A percentile compares a stretch with the other conserved stretches of the same genome.
Conservation (phyloP, 352 stramenopile species). For the Globisporangium alternatum region DNA sequence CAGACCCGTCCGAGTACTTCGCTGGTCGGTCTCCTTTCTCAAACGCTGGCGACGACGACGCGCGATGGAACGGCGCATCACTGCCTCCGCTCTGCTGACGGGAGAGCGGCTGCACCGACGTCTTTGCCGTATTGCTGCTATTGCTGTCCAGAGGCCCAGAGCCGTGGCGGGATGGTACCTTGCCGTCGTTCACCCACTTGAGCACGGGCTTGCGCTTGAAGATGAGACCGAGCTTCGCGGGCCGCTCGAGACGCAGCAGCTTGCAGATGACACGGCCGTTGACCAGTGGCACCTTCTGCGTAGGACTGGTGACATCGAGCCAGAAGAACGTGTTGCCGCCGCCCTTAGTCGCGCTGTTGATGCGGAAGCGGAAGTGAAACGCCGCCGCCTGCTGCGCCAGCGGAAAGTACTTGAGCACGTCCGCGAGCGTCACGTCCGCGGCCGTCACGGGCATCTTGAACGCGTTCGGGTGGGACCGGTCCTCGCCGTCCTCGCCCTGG, state of each 20-base stretch:
- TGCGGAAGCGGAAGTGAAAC: slow-evolving; percentile 87
- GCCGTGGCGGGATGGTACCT: slow-evolving; percentile 13
- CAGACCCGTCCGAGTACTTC: slow-evolving; percentile 64
- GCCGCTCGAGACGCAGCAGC: slow-evolving; percentile 63
- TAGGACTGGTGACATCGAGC: slow-evolving; percentile 57
- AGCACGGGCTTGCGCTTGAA: slow-evolving; percentile 75
- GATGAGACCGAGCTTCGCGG: slow-evolving; percentile 53
- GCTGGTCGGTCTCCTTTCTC: slow-evolving; percentile 43
- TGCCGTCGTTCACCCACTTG: slow-evolving; percentile 41
- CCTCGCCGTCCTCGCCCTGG: slow-evolving; percentile 83
- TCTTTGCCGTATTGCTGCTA: slow-evolving; percentile 10
- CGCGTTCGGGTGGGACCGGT: slow-evolving; percentile 78
- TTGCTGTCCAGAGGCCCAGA: not conserved
- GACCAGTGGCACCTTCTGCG: slow-evolving; percentile 66
- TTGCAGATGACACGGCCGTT: slow-evolving; percentile 84
- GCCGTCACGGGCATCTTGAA: slow-evolving; percentile 51
- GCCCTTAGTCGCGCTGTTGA: slow-evolving; percentile 45
- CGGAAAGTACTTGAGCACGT: slow-evolving; percentile 68
- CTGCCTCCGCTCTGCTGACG: slow-evolving; percentile 22
- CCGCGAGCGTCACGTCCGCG: slow-evolving; percentile 61
- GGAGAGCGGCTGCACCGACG: slow-evolving; percentile 22
- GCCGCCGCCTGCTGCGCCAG: slow-evolving; percentile 30
- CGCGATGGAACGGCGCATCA: slow-evolving; percentile 34
- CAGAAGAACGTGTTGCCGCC: slow-evolving; percentile 71
- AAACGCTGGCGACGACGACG: slow-evolving; percentile 39